Percentiles rank a stretch among this genome's conserved stretches.
Evolutionary conservation across 78 protist species (phyloP).

Genomic region (Planoprotostelium fungivorum): DNA sequence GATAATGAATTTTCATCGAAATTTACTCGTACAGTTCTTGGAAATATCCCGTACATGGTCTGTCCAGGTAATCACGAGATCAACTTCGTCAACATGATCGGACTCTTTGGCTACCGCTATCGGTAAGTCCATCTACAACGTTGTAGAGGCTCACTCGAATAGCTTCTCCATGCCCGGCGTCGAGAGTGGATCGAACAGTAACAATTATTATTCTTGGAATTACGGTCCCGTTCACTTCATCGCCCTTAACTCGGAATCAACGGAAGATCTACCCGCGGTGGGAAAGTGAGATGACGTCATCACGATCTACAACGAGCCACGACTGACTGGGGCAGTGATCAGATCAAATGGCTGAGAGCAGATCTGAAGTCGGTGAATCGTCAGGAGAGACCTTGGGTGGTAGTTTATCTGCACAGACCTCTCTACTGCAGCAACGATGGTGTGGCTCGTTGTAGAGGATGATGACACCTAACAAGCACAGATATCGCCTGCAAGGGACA

Average conservation of each 20-base stretch:
- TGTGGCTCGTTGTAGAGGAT: background rate
- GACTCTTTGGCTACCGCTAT: background rate
- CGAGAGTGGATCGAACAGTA: background rate
- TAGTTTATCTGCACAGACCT: conserved; percentile 22
- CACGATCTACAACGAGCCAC: too few species aligned
- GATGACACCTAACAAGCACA: background rate
- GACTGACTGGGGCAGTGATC: background rate
- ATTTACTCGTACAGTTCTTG: background rate
- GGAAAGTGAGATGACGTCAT: background rate
- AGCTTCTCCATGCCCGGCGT: background rate
- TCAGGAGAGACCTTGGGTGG: conserved; percentile 5
- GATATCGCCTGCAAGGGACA: background rate
- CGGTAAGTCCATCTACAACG: background rate
- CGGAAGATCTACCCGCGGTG: background rate
- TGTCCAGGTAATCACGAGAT: conserved; percentile 26
- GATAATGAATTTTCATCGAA: background rate
- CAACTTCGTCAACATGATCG: background rate
- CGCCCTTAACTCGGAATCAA: conserved; percentile 12
- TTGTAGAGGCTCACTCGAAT: background rate
- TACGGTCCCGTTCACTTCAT: conserved; percentile 10
- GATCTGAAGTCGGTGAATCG: background rate
- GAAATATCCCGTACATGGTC: conserved; percentile 11
- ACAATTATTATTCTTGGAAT: conserved; percentile 7
- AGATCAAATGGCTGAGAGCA: conserved; percentile 3
- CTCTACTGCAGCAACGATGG: conserved; percentile 10